A percentile compares a stretch with the other conserved stretches of the same genome.
Conservation (phyloP, 176 grass and related monocot species). For the Triticum aestivum region DNA sequence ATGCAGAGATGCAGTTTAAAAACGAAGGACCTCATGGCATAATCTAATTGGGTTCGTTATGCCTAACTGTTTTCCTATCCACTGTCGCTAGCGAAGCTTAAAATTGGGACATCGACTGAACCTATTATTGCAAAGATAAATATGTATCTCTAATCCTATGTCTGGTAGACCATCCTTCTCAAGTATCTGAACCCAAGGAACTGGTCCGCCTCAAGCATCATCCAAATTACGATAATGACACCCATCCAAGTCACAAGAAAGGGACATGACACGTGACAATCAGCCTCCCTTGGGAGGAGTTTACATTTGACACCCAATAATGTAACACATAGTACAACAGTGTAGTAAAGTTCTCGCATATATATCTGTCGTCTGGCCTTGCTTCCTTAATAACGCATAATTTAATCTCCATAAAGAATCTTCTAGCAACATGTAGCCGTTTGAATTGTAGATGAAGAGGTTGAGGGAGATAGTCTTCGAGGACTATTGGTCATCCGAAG, state of each 20-base stretch:
- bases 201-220: constrained; percentile 9
- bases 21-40: not conserved
- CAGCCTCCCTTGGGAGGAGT: not conserved
- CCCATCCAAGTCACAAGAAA: not conserved
- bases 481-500: no score
- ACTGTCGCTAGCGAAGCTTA: not conserved
- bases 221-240: constrained; percentile 24
- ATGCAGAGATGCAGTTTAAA: not conserved
- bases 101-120: not conserved
- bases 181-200: not conserved
- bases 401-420: no score
- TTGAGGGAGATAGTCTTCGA: no score
- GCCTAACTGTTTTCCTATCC: not conserved
- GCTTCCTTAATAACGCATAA: not conserved
- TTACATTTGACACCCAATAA: constrained; percentile 12
- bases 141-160: not conserved
- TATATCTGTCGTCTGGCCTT: constrained; percentile 16
- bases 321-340: constrained; percentile 31
- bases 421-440: no score
- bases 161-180: not conserved
- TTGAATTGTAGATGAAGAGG: no score
- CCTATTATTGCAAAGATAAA: not conserved
- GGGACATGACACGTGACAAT: not conserved
- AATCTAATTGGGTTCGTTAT: constrained; percentile 20
- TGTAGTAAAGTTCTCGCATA: constrained; percentile 30